Evolutionary conservation across 257 asterid species (phyloP).

Genomic region (Nicotiana otophora): DNA sequence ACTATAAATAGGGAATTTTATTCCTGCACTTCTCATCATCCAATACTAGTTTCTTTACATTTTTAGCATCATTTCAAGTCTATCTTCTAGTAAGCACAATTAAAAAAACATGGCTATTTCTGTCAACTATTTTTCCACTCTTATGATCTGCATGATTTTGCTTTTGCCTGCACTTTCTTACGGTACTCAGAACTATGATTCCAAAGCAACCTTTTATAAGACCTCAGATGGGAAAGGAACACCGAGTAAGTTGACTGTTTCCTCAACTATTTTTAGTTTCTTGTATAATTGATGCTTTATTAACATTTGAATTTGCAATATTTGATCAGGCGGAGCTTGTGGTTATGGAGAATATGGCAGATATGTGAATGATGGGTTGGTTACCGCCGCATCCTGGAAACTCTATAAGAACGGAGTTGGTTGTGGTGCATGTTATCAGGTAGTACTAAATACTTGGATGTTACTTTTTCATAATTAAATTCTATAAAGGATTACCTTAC

Average conservation of each 20-base stretch:
- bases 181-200: not conserved
- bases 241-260: slow-evolving; percentile 10
- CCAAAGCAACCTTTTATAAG: slow-evolving; percentile 23
- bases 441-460: not conserved
- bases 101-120: not conserved
- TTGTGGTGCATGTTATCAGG: slow-evolving; percentile 40
- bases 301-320: not conserved
- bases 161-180: slow-evolving; percentile 6
- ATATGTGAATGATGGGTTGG: slow-evolving; percentile 22
- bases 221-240: slow-evolving; percentile 12
- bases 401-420: slow-evolving; percentile 19
- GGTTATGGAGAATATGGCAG: slow-evolving; percentile 33
- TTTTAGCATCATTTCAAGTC: not conserved
- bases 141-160: slow-evolving; percentile 11
- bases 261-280: not conserved
- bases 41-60: not conserved
- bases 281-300: not conserved
- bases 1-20: not conserved
- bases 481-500: too few relatives aligned
- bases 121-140: not conserved
- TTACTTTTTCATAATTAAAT: too few relatives aligned
- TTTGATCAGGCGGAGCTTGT: slow-evolving; percentile 33
- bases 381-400: slow-evolving; percentile 15
- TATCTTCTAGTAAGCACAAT: not conserved
- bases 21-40: not conserved